Base-by-base conservation (phyloP, 129 eudicot species). In the Glebionis coronaria region DNA sequence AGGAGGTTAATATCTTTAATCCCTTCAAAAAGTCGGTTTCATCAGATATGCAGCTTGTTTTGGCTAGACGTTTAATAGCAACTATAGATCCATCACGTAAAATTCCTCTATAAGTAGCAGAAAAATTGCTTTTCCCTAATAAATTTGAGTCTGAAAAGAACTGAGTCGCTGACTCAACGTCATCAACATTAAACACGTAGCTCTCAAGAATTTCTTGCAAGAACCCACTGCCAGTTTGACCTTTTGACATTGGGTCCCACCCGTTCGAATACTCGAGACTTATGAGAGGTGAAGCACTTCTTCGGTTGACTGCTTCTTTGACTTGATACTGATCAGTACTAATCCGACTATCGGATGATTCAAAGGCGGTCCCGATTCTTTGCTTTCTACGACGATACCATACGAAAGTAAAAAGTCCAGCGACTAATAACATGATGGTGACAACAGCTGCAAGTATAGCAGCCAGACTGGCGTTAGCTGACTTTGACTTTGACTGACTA, bases 251-350 rank as follows among this genome's bases (percentile, higher is more conserved):
- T 3, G 97, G 97, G 61, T 94, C 99, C 99, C 99, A 94, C 31
- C 99, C 95, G 16, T 76, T 87, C 12, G 99, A 90, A 62, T 90
- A 94, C 76, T 89, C 99, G 10, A 94, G 87, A 58, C 85, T 84
- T 46, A 83, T 78, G 27, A 94, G 95, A 16, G 99, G 95, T 15
- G 99, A 90, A 0, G 80, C 86, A 54, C 85, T 84, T 82, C 80
- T 88, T 56, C 90, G 83, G 69, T 73, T 75, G 63, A 81, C 90
- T 56, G 74, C 81, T 56, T 84, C 97, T 70, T 82, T 84, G 44
- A 67, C 79, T 56, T 83, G 95, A 60, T 86, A 88, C 19, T 81
- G 95, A 49, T 93, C 97, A 44, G 81, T 81, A 13, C 95, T 89
- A 13, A 81, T 79, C 29, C 97, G 82, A 38, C 82, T 62, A 51